Evolutionary conservation across 2,329 filamentous ascomycete species (phyloP).

Genomic region (Diatrype stigma): DNA sequence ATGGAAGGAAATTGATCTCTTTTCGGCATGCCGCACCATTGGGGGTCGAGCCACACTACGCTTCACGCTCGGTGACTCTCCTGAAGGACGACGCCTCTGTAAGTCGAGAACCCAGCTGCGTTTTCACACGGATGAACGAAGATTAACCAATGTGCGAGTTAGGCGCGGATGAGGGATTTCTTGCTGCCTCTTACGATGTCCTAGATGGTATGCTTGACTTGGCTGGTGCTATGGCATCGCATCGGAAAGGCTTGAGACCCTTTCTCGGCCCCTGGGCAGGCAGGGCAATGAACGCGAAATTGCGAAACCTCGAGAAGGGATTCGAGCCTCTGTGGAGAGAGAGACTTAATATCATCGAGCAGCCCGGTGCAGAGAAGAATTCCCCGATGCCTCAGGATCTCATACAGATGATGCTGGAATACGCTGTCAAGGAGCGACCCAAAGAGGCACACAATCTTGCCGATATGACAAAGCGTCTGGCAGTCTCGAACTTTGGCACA

Average conservation of each 20-base stretch:
- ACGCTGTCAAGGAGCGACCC: slow-evolving; percentile 32
- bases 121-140: background rate
- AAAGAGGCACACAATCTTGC: slow-evolving; percentile 29
- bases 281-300: slow-evolving; percentile 15
- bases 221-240: slow-evolving; percentile 27
- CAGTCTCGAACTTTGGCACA: slow-evolving; percentile 31
- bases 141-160: background rate
- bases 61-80: slow-evolving; percentile 20
- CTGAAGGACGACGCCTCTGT: slow-evolving; percentile 27
- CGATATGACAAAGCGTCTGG: slow-evolving; percentile 28
- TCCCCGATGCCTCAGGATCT: slow-evolving; percentile 31
- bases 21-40: slow-evolving; percentile 21
- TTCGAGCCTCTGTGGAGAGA: slow-evolving; percentile 19
- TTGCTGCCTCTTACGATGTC: slow-evolving; percentile 24
- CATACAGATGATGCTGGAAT: slow-evolving; percentile 38
- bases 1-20: slow-evolving; percentile 31
- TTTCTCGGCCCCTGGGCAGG: slow-evolving; percentile 25
- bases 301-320: slow-evolving; percentile 22
- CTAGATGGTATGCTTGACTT: slow-evolving; percentile 29
- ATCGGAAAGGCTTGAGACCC: slow-evolving; percentile 28
- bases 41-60: slow-evolving; percentile 21
- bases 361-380: slow-evolving; percentile 10
- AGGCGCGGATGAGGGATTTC: slow-evolving; percentile 32
- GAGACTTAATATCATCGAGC: slow-evolving; percentile 12
- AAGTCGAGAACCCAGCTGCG: slow-evolving; percentile 5